Evolutionary conservation across 306 rosid species (phyloP), one percentile per base, ranked within the genome.

Genomic region (Rubus parviflorus): DNA sequence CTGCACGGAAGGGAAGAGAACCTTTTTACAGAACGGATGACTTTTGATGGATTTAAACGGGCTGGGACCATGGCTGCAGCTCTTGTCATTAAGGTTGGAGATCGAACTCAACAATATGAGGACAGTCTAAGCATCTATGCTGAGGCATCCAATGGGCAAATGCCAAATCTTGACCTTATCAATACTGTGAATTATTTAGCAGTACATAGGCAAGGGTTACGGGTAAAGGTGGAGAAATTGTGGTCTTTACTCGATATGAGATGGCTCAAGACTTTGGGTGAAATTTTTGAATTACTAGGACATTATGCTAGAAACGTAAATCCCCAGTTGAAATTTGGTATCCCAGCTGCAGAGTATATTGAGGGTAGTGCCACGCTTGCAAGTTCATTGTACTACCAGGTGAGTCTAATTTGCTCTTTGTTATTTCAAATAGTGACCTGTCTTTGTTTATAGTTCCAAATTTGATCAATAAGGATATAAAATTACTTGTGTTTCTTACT

Each of bases 21-120:
- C 10, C 56, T 64, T 49, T 41, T 38, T 73, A 43, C 78, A 53
- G 90, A 89, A 51, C 82, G 81, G 73, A 76, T 38, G n/a, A 76
- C 83, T 65, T 77, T 54, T 46, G 77, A 86, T 74, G 93, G 86
- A 83, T 95, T 95, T 84, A 89, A 80, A 80, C 97, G 96, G 11
- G 97, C 97, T 70, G 97, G 98, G 76, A 95, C 97, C 57, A 92
- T 95, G 92, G 96, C 96, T 78, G 97, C 96, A 51, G 97, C 96
- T 57, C 91, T 95, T 76, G 97, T 95, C 56, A 83, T 95, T 75
- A 92, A 95, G 85, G 97, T 92, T 74, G 76, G 82, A 5, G 93
- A 90, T 77, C 79, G 72, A 76, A 83, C 85, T 61, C 81, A 86
- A 85, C 86, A 63, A 65, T 83, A 80, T 66, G 97, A 90, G 80